Evolutionary conservation across 352 stramenopile species (phyloP).

Genomic region (Vaucheria bursata): DNA sequence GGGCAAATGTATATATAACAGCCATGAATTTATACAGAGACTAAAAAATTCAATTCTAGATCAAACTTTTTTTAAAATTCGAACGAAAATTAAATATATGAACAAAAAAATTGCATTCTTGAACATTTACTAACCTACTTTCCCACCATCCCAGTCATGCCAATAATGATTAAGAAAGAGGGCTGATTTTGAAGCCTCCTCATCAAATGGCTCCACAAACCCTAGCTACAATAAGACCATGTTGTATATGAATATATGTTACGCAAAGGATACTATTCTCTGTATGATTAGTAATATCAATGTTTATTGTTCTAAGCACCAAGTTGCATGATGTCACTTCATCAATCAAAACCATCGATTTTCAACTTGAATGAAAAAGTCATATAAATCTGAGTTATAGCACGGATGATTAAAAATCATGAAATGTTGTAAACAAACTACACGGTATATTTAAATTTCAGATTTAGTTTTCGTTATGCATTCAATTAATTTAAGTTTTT

Average conservation of each 20-base stretch:
- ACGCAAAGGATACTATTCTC: no score
- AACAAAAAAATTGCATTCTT: not conserved
- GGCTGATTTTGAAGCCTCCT: not conserved
- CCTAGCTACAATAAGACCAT: constrained; percentile 3
- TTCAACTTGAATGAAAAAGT: not conserved
- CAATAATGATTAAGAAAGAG: constrained; percentile 39
- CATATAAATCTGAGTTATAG: not conserved
- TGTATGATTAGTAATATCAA: no score
- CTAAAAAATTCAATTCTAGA: not conserved
- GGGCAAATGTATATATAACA: not conserved
- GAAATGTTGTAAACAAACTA: not conserved
- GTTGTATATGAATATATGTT: not conserved
- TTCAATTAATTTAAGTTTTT: not conserved
- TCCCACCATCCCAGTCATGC: constrained; percentile 37
- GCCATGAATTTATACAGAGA: not conserved
- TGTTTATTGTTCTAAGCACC: no score
- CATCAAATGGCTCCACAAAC: constrained; percentile 18
- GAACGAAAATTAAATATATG: not conserved
- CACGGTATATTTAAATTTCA: not conserved
- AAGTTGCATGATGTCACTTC: not conserved
- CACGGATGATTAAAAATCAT: not conserved
- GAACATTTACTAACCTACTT: constrained; percentile 2
- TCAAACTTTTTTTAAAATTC: not conserved
- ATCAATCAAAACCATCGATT: not conserved
- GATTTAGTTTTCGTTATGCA: not conserved